A percentile compares a stretch with the other conserved stretches of the same genome.
phyloP scores from a whole-genome alignment of 2,329 filamentous ascomycete species.

The Calonectria henricotiae region DNA sequence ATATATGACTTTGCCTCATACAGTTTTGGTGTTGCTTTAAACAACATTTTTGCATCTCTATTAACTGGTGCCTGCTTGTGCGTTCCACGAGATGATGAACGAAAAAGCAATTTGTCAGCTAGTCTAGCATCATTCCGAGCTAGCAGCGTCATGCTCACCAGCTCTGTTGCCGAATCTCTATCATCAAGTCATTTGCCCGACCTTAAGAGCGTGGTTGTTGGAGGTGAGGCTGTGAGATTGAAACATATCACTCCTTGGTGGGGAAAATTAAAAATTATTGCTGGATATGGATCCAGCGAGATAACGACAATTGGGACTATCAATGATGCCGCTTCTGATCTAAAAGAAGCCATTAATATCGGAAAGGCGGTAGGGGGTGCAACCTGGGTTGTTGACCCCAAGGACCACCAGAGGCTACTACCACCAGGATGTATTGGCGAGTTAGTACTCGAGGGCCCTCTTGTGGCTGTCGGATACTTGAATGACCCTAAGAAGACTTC shows the following conservation, averaged over 20 bases:
- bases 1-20: slow-evolving; percentile 36
- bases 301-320: slow-evolving; percentile 25
- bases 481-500: slow-evolving; percentile 57
- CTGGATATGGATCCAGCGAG: slow-evolving; percentile 37
- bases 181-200: slow-evolving; percentile 18
- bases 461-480: slow-evolving; percentile 67
- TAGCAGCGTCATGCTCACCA: slow-evolving; percentile 22
- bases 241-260: slow-evolving; percentile 22
- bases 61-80: slow-evolving; percentile 56
- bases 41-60: slow-evolving; percentile 56
- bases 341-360: slow-evolving; percentile 11
- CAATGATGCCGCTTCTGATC: not conserved
- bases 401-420: slow-evolving; percentile 44
- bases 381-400: slow-evolving; percentile 49
- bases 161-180: slow-evolving; percentile 30
- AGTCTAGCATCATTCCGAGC: slow-evolving; percentile 15
- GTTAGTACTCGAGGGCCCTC: slow-evolving; percentile 63
- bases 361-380: slow-evolving; percentile 19
- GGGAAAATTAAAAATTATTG: slow-evolving; percentile 5
- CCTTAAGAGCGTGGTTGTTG: slow-evolving; percentile 32
- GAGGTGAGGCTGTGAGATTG: slow-evolving; percentile 28
- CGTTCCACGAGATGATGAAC: slow-evolving; percentile 31
- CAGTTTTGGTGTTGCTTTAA: slow-evolving; percentile 20
- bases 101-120: slow-evolving; percentile 15
- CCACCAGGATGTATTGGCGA: slow-evolving; percentile 61